Conservation (phyloP, 2,329 filamentous ascomycete species). For the Aureobasidium sp. region DNA sequence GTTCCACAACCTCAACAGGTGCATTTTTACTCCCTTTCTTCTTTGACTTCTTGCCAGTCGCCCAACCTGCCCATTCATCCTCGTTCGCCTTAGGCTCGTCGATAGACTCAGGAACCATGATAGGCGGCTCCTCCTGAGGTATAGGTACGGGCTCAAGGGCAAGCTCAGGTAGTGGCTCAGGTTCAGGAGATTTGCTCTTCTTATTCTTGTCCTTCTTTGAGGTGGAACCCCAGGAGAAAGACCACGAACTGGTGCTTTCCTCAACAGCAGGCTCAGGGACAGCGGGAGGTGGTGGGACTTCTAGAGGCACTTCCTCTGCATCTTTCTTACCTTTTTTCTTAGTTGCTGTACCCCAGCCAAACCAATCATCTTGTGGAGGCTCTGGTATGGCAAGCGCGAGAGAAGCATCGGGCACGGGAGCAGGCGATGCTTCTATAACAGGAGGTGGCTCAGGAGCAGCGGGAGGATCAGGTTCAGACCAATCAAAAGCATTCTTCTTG, state of each 20-base stretch:
- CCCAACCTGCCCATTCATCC: slow-evolving; percentile 46
- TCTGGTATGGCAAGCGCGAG: slow-evolving; percentile 21
- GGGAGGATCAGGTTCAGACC: slow-evolving; percentile 19
- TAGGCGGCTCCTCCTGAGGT: slow-evolving; percentile 21
- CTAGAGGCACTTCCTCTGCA: slow-evolving; percentile 21
- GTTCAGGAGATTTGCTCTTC: slow-evolving; percentile 24
- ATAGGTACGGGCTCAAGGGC: slow-evolving; percentile 21
- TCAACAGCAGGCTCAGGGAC: slow-evolving; percentile 19
- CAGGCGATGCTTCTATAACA: slow-evolving; percentile 24
- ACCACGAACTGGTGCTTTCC: slow-evolving; percentile 45
- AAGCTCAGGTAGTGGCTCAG: slow-evolving; percentile 15
- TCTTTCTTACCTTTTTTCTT: slow-evolving; percentile 29
- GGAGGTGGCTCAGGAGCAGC: slow-evolving; percentile 22
- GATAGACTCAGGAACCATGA: slow-evolving; percentile 41
- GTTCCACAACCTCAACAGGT: slow-evolving; percentile 36
- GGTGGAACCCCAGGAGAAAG: slow-evolving; percentile 49
- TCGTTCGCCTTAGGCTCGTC: slow-evolving; percentile 45
- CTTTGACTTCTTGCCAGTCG: slow-evolving; percentile 43
- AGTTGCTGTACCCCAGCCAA: slow-evolving; percentile 25
- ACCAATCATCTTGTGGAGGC: slow-evolving; percentile 23
- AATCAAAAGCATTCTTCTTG: slow-evolving; percentile 23
- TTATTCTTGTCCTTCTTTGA: slow-evolving; percentile 49
- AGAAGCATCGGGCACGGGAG: slow-evolving; percentile 30
- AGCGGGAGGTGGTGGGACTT: slow-evolving; percentile 22
- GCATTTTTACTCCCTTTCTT: slow-evolving; percentile 50